A percentile compares a stretch with the other conserved stretches of the same genome.
Evolutionary conservation across 2,329 filamentous ascomycete genomes (phyloP).

Genomic region (Daldinia sp.): DNA sequence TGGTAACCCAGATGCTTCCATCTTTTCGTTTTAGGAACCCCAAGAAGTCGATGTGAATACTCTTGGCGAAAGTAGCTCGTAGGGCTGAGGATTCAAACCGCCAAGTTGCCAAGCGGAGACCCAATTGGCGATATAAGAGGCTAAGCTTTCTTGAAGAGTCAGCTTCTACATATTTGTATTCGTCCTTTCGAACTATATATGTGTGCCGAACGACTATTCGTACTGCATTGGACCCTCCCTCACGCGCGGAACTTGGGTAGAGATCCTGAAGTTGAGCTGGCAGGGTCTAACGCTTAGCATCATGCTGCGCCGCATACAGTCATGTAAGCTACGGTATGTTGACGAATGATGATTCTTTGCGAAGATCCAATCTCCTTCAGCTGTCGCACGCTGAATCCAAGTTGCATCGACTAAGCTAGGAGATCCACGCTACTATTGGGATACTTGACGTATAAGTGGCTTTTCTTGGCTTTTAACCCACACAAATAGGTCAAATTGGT

Average conservation of each 20-base stretch:
- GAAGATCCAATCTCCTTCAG: conserved; percentile 11
- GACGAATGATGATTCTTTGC: conserved; percentile 6
- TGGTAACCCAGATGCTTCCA: conserved; percentile 23
- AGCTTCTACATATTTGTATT: conserved; percentile 11
- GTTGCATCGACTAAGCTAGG: conserved; percentile 7
- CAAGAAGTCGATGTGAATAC: background rate
- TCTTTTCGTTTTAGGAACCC: background rate
- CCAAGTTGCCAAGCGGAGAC: conserved; percentile 25
- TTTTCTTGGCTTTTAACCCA: background rate
- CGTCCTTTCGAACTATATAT: background rate
- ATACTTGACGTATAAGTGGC: background rate
- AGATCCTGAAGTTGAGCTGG: conserved; percentile 24
- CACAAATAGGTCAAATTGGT: background rate
- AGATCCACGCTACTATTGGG: background rate
- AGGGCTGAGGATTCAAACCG: conserved; percentile 20
- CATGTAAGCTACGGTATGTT: conserved; percentile 4
- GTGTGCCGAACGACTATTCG: background rate
- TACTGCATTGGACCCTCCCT: background rate
- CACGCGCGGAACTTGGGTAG: conserved; percentile 4
- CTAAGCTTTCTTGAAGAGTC: conserved; percentile 1
- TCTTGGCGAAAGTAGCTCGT: conserved; percentile 2
- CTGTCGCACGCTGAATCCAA: background rate
- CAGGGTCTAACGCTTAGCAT: conserved; percentile 7
- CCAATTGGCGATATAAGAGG: conserved; percentile 20
- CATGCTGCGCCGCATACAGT: conserved; percentile 16